phyloP scores from a whole-genome alignment of 257 asterid genomes.

The Nyctanthes arbortristis region DNA sequence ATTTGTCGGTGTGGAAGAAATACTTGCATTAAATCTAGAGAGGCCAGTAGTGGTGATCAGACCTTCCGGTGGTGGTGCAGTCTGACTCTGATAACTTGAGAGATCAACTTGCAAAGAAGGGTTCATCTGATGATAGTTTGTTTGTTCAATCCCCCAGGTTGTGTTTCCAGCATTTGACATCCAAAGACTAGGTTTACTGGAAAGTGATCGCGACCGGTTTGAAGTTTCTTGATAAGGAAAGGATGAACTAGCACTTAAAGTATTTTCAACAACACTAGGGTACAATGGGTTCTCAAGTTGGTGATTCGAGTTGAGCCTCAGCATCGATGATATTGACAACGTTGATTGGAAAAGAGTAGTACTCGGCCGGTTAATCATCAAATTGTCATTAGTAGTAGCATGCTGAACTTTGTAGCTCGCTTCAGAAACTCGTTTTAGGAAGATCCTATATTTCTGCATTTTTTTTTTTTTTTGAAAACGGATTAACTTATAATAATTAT shows the following conservation, averaged over 20 bases:
- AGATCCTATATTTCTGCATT: conserved; percentile 55
- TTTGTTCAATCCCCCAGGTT: neutral
- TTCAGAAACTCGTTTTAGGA: conserved; percentile 43
- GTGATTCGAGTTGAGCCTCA: too few relatives aligned
- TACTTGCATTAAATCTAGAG: neutral
- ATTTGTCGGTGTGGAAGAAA: conserved; percentile 4
- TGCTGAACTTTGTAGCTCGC: conserved; percentile 37
- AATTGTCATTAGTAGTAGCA: neutral
- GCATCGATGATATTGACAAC: too few relatives aligned
- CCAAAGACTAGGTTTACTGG: conserved; percentile 13
- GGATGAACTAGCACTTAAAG: conserved; percentile 2
- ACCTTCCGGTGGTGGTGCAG: neutral
- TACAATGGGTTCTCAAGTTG: too few relatives aligned
- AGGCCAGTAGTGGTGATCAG: conserved; percentile 9
- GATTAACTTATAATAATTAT: neutral
- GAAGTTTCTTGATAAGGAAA: conserved; percentile 17
- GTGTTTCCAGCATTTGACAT: too few relatives aligned
- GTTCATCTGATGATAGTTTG: neutral
- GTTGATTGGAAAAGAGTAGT: too few relatives aligned
- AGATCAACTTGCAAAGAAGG: conserved; percentile 14
- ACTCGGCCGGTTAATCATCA: too few relatives aligned
- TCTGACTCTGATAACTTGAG: neutral
- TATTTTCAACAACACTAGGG: neutral
- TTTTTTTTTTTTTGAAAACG: neutral
- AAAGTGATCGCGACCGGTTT: conserved; percentile 24